phyloP scores from a whole-genome alignment of 441 rosid genomes.

The Dalechampia spathulata region DNA sequence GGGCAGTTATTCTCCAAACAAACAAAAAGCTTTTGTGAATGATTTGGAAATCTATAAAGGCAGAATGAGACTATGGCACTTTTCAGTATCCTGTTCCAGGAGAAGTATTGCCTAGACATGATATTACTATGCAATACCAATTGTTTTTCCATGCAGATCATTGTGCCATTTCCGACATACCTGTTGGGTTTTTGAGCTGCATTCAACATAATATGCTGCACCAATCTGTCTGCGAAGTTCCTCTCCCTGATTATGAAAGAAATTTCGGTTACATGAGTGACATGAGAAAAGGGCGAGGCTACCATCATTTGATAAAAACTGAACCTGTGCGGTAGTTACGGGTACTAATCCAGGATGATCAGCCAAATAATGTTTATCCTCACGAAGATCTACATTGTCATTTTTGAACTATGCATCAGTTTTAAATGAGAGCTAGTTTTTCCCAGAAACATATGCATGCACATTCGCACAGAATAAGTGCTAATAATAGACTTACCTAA shows the following conservation, averaged over 20 bases:
- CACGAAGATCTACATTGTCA: constrained; percentile 79
- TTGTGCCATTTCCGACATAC: constrained; percentile 14
- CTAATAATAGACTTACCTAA: constrained; percentile 45
- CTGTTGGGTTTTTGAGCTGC: constrained; percentile 95
- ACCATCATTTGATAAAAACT: constrained; percentile 11
- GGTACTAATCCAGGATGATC: constrained; percentile 96
- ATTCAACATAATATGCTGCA: constrained; percentile 84
- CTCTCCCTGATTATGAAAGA: constrained; percentile 62
- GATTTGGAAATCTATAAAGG: neutral
- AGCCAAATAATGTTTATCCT: constrained; percentile 88
- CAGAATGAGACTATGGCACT: neutral
- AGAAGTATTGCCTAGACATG: neutral
- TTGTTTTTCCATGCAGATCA: neutral
- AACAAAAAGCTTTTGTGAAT: neutral
- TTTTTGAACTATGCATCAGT: constrained; percentile 18
- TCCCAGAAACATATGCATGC: too few relatives aligned
- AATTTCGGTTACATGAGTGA: constrained; percentile 5
- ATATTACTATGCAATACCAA: neutral
- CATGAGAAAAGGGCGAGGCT: constrained; percentile 8
- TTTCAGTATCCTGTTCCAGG: constrained; percentile 1
- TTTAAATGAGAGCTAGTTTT: neutral
- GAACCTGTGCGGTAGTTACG: constrained; percentile 89
- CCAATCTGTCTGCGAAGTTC: constrained; percentile 93
- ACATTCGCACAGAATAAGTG: neutral
- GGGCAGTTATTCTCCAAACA: neutral